Conservation (phyloP, 2,329 filamentous ascomycete genomes). For the Penicillium sp. region DNA sequence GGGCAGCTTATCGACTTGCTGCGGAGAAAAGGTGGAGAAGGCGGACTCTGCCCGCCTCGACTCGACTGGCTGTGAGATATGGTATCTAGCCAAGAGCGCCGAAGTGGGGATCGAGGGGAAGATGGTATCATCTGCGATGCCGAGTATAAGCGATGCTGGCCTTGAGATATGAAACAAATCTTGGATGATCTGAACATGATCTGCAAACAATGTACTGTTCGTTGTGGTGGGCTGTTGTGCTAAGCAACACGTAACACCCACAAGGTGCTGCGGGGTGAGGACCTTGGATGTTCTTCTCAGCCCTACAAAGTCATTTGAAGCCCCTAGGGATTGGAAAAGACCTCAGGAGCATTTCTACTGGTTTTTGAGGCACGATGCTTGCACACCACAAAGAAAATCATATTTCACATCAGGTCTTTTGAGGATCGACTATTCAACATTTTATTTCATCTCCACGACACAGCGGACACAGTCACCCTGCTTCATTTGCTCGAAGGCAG, state of each 20-base stretch:
- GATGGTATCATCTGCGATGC: neutral
- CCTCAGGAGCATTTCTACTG: neutral
- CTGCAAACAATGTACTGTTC: no score
- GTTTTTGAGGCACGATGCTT: neutral
- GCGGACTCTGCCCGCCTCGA: neutral
- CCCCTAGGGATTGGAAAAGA: neutral
- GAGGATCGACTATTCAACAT: conserved; percentile 1
- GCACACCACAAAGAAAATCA: conserved; percentile 17
- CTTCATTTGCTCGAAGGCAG: conserved; percentile 92
- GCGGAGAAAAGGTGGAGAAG: conserved; percentile 1
- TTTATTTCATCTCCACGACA: conserved; percentile 67
- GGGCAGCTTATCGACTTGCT: conserved; percentile 5
- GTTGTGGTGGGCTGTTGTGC: no score
- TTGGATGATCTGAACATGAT: neutral
- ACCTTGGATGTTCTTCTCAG: conserved; percentile 17
- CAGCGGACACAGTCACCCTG: conserved; percentile 94
- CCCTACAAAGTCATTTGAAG: conserved; percentile 11
- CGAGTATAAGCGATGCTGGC: conserved; percentile 1
- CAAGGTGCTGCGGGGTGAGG: conserved; percentile 21
- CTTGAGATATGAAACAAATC: neutral
- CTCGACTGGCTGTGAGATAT: neutral
- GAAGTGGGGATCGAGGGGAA: neutral
- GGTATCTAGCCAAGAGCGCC: neutral
- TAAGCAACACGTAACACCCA: neutral
- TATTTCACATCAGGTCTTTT: conserved; percentile 25